phyloP scores from a whole-genome alignment of 306 rosid genomes.

The Albizia julibrissin region DNA sequence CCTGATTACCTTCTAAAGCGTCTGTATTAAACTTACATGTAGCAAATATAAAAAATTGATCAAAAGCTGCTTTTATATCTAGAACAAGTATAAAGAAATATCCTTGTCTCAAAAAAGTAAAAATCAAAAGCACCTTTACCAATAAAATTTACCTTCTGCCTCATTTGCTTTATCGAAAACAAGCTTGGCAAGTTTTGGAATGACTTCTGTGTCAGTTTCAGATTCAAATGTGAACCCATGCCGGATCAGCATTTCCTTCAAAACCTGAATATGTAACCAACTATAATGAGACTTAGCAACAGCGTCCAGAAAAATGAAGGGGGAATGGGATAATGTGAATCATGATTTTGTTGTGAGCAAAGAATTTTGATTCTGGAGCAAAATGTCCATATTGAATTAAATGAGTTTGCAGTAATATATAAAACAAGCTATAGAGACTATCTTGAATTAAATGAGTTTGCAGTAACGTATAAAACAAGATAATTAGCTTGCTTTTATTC shows the following conservation, averaged over 20 bases:
- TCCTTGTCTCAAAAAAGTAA: neutral
- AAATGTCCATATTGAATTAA: neutral
- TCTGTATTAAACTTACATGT: neutral
- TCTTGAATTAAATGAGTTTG: too few relatives aligned
- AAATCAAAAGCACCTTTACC: conserved; percentile 1
- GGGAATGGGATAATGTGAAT: neutral
- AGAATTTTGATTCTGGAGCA: neutral
- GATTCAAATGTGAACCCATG: conserved; percentile 89
- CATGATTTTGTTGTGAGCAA: neutral
- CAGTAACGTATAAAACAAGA: neutral
- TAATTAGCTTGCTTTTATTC: neutral
- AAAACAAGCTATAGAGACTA: too few relatives aligned
- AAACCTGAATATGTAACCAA: conserved; percentile 59
- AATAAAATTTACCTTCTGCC: conserved; percentile 58
- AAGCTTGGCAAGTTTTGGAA: conserved; percentile 95
- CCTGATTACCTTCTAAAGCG: neutral
- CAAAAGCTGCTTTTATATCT: neutral
- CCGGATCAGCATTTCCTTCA: conserved; percentile 77
- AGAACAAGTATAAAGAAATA: neutral
- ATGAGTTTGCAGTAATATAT: neutral
- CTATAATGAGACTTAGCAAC: conserved; percentile 21
- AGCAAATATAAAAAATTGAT: neutral
- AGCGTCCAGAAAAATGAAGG: neutral
- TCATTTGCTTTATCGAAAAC: conserved; percentile 90
- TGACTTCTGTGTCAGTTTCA: conserved; percentile 95